These are phyloP conservation scores for Ehretia macrophylla DNA, from an alignment of 257 asterid species.

Conservation along the genomic window DNA sequence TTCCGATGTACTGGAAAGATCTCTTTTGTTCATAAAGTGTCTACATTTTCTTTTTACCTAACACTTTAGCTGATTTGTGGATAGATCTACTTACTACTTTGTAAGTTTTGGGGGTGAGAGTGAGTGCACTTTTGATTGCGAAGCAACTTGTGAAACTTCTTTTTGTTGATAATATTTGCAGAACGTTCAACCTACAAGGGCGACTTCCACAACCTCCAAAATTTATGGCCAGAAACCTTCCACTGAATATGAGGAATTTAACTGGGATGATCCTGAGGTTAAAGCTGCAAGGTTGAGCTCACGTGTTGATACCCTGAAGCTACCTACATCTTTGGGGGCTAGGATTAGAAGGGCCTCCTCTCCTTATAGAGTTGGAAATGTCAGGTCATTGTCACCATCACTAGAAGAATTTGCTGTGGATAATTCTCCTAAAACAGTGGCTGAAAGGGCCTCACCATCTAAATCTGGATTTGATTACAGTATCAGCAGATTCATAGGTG, in stretches of 20 bases:
- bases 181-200: slow-evolving; percentile 12
- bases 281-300: slow-evolving; percentile 58
- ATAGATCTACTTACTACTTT: too few relatives aligned
- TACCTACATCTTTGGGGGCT: slow-evolving; percentile 40
- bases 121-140: neutral
- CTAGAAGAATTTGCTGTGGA: slow-evolving; percentile 47
- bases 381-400: slow-evolving; percentile 56
- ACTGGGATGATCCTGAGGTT: slow-evolving; percentile 36
- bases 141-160: neutral
- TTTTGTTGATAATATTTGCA: neutral
- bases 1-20: too few relatives aligned
- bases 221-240: slow-evolving; percentile 17
- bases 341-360: slow-evolving; percentile 49
- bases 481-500: slow-evolving; percentile 34
- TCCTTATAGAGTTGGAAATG: slow-evolving; percentile 46
- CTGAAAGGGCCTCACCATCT: slow-evolving; percentile 47
- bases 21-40: too few relatives aligned
- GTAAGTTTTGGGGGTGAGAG: neutral
- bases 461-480: slow-evolving; percentile 48
- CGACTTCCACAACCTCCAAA: slow-evolving; percentile 13
- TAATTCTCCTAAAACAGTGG: slow-evolving; percentile 44
- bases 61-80: too few relatives aligned
- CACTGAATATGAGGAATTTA: slow-evolving; percentile 15
- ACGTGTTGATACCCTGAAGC: slow-evolving; percentile 36
- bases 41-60: too few relatives aligned